phyloP scores from a whole-genome alignment of 2,329 filamentous ascomycete species.

The Colletotrichum sansevieriae region DNA sequence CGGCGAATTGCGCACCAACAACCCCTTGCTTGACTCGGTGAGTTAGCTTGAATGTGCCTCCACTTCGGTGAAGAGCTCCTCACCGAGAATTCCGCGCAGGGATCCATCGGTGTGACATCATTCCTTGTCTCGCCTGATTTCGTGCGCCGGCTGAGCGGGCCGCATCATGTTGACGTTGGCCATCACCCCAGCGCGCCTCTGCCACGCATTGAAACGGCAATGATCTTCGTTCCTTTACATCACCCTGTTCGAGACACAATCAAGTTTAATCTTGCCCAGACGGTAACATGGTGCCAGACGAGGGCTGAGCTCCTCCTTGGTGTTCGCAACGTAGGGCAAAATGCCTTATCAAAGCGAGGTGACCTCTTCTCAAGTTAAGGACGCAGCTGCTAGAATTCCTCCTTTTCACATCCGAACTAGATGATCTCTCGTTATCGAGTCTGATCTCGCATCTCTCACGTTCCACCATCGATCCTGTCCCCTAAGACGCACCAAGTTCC shows the following conservation, averaged over 20 bases:
- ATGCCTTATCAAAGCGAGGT: slow-evolving; percentile 22
- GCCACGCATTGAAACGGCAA: slow-evolving; percentile 5
- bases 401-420: slow-evolving; percentile 6
- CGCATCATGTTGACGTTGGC: slow-evolving; percentile 39
- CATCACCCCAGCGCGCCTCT: slow-evolving; percentile 28
- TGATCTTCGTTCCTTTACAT: slow-evolving; percentile 35
- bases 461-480: not conserved
- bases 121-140: slow-evolving; percentile 31
- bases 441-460: slow-evolving; percentile 5
- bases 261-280: slow-evolving; percentile 35
- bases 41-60: not conserved
- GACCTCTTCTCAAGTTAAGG: not conserved
- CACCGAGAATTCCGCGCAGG: slow-evolving; percentile 17
- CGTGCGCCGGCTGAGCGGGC: slow-evolving; percentile 12
- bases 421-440: slow-evolving; percentile 6
- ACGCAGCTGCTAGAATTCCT: not conserved
- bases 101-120: slow-evolving; percentile 33
- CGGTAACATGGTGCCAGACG: slow-evolving; percentile 13
- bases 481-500: not conserved
- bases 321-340: not conserved
- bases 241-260: slow-evolving; percentile 18
- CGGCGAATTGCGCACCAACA: not conserved
- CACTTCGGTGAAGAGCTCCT: not conserved
- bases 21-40: slow-evolving; percentile 12
- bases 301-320: not conserved